Conservation (phyloP, 257 asterid genomes). For the Ligustrum vulgare region DNA sequence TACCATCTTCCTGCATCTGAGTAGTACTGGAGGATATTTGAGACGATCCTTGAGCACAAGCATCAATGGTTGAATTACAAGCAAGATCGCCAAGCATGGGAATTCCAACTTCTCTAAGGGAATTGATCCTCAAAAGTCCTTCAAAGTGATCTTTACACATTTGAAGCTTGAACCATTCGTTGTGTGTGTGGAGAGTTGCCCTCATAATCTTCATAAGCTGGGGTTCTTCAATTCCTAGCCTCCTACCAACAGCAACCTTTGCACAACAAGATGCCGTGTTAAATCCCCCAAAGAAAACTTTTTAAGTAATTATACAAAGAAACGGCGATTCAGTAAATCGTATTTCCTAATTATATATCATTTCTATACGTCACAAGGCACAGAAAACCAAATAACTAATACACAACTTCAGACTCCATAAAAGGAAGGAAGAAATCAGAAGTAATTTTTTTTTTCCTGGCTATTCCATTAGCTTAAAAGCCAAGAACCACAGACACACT, state of each 20-base stretch:
- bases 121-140: constrained; percentile 70
- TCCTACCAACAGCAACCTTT: constrained; percentile 89
- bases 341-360: neutral
- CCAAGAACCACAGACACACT: neutral
- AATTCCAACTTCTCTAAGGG: constrained; percentile 65
- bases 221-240: constrained; percentile 89
- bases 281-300: neutral
- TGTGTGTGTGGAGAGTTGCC: constrained; percentile 72
- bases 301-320: neutral
- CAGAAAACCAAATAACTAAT: neutral
- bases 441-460: neutral
- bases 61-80: constrained; percentile 54
- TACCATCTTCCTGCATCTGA: constrained; percentile 71
- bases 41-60: constrained; percentile 74
- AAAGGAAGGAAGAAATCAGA: neutral
- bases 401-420: neutral
- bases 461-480: neutral
- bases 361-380: neutral
- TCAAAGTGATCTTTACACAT: constrained; percentile 96
- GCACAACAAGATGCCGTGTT: constrained; percentile 26
- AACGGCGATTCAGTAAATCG: neutral
- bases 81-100: constrained; percentile 55
- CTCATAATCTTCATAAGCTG: constrained; percentile 88
- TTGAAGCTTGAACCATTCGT: constrained; percentile 95
- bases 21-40: constrained; percentile 58